A percentile compares a stretch with the other conserved stretches of the same genome.
Conservation (phyloP, 2,329 filamentous ascomycete species). For the Sporothrix schenckii region DNA sequence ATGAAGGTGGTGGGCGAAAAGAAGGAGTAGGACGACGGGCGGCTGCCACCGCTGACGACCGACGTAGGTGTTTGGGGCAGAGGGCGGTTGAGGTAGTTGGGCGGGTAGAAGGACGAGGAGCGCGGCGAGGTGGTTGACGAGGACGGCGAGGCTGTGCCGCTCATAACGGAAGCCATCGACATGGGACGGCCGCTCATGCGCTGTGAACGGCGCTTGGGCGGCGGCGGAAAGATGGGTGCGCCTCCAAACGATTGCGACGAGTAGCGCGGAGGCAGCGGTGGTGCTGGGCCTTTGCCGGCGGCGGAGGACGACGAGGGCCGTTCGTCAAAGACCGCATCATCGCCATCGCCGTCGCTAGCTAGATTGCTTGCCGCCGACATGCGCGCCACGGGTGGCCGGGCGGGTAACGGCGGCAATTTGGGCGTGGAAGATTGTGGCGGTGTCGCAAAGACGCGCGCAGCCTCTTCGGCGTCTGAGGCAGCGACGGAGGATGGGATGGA, state of each 20-base stretch:
- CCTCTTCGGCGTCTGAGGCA: constrained; percentile 13
- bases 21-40: constrained; percentile 23
- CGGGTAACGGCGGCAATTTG: constrained; percentile 9
- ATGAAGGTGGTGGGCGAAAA: constrained; percentile 16
- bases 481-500: neutral
- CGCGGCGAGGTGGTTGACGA: constrained; percentile 27
- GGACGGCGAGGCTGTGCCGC: constrained; percentile 7
- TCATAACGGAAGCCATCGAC: constrained; percentile 27
- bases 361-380: neutral
- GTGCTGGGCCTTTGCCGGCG: neutral
- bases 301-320: neutral
- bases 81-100: constrained; percentile 28
- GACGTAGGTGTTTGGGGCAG: constrained; percentile 30
- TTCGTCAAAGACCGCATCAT: neutral
- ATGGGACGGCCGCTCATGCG: constrained; percentile 21
- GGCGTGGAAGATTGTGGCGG: constrained; percentile 7
- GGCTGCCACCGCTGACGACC: constrained; percentile 25
- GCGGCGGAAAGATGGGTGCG: constrained; percentile 22
- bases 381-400: constrained; percentile 12
- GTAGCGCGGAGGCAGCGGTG: neutral
- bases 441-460: constrained; percentile 23
- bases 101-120: constrained; percentile 23
- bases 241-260: constrained; percentile 1
- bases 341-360: neutral
- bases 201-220: constrained; percentile 22